A percentile compares a stretch with the other conserved stretches of the same genome.
Evolutionary conservation across 1,139 yeast genomes (phyloP).

Genomic region (Candida tetrigidarum): DNA sequence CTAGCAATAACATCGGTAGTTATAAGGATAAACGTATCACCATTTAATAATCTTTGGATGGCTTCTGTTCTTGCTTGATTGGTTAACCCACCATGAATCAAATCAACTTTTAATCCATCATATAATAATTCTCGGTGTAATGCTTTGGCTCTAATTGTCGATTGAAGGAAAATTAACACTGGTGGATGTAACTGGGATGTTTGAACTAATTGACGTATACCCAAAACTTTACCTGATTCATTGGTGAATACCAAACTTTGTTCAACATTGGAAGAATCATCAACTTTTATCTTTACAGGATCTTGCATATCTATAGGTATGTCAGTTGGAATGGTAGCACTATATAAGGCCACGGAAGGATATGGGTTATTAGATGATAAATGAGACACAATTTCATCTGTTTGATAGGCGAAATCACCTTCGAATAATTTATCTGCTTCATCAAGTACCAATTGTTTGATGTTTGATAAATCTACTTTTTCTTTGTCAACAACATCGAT

Average conservation of each 20-base stretch:
- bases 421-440: conserved; percentile 97
- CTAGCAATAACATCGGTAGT: conserved; percentile 96
- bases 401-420: conserved; percentile 87
- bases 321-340: conserved; percentile 95
- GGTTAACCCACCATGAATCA: conserved; percentile 94
- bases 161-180: conserved; percentile 87
- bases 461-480: conserved; percentile 58
- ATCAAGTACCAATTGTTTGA: conserved; percentile 81
- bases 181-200: conserved; percentile 93
- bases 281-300: conserved; percentile 89
- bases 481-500: conserved; percentile 76
- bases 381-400: conserved; percentile 78
- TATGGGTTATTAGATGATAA: conserved; percentile 60
- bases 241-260: conserved; percentile 84
- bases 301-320: conserved; percentile 90
- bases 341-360: conserved; percentile 69
- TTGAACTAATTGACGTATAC: conserved; percentile 85
- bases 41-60: conserved; percentile 81
- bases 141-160: conserved; percentile 93
- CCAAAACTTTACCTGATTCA: conserved; percentile 93
- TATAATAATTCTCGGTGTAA: conserved; percentile 89
- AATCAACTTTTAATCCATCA: conserved; percentile 92
- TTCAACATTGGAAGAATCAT: conserved; percentile 83
- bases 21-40: conserved; percentile 94
- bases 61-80: conserved; percentile 86